These are phyloP conservation scores for Coleophoma cylindrospora DNA, from an alignment of 2,329 filamentous ascomycete species.

Conservation along the genomic window DNA sequence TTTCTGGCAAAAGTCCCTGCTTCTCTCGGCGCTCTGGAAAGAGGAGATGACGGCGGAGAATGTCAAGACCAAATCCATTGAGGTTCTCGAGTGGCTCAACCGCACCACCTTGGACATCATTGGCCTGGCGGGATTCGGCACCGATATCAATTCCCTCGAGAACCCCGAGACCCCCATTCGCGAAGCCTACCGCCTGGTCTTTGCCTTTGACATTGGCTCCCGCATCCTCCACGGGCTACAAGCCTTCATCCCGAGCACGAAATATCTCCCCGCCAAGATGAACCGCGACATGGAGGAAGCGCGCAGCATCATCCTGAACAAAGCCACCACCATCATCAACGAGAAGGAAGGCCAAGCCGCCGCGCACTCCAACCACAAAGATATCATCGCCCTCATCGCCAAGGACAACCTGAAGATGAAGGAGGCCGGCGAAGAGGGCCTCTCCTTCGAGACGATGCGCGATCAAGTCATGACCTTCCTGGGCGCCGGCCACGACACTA, in stretches of 20 bases:
- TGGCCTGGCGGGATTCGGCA: conserved; percentile 63
- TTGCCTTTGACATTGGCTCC: conserved; percentile 38
- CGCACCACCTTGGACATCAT: conserved; percentile 71
- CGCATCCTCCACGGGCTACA: conserved; percentile 46
- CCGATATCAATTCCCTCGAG: conserved; percentile 62
- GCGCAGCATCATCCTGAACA: conserved; percentile 58
- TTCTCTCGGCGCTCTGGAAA: conserved; percentile 37
- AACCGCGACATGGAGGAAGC: conserved; percentile 57
- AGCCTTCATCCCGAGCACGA: conserved; percentile 33
- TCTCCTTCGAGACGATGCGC: conserved; percentile 71
- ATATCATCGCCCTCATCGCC: conserved; percentile 63
- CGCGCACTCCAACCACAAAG: conserved; percentile 49
- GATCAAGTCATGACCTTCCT: conserved; percentile 89
- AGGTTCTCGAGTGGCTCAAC: conserved; percentile 47
- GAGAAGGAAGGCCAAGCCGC: conserved; percentile 55
- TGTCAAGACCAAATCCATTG: conserved; percentile 21
- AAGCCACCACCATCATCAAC: conserved; percentile 55
- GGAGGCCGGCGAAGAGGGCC: conserved; percentile 65
- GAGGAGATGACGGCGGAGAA: conserved; percentile 43
- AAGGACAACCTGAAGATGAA: conserved; percentile 35
- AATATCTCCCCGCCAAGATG: conserved; percentile 59
- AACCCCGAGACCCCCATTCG: conserved; percentile 55
- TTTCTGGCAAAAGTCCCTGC: conserved; percentile 71
- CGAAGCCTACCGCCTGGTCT: conserved; percentile 45
- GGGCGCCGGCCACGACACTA: conserved; percentile 51